Evolutionary conservation across 2,329 filamentous ascomycete species (phyloP).

Genomic region (Teratosphaeria zuluensis): DNA sequence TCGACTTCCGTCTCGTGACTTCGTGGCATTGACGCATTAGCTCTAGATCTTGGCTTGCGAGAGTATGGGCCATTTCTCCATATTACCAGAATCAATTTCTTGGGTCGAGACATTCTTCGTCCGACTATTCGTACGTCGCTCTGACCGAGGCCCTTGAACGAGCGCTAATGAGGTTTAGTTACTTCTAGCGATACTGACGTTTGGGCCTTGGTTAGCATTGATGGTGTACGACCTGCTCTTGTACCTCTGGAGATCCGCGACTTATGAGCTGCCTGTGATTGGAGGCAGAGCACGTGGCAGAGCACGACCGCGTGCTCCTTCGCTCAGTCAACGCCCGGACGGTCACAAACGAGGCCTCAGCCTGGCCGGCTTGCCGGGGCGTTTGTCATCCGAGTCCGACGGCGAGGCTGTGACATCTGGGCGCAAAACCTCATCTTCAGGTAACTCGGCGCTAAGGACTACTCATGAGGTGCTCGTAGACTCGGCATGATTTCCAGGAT

Average conservation of each 20-base stretch:
- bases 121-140: slow-evolving; percentile 48
- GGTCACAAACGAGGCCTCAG: slow-evolving; percentile 39
- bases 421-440: slow-evolving; percentile 3
- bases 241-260: slow-evolving; percentile 49
- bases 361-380: slow-evolving; percentile 21
- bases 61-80: slow-evolving; percentile 54
- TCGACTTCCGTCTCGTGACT: neutral
- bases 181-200: slow-evolving; percentile 49
- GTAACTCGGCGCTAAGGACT: neutral
- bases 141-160: neutral
- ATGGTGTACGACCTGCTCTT: slow-evolving; percentile 55
- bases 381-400: slow-evolving; percentile 9
- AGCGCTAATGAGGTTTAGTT: slow-evolving; percentile 35
- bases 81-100: slow-evolving; percentile 50
- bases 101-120: slow-evolving; percentile 53
- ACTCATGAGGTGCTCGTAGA: neutral
- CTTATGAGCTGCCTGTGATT: slow-evolving; percentile 50
- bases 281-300: slow-evolving; percentile 53
- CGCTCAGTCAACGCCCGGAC: slow-evolving; percentile 47
- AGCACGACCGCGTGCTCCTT: slow-evolving; percentile 51
- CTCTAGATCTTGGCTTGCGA: neutral
- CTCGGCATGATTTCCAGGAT: neutral
- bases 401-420: slow-evolving; percentile 11
- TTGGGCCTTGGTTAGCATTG: slow-evolving; percentile 53
- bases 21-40: neutral